Percentiles rank a stretch among this genome's conserved stretches.
Conservation (phyloP, 192 early-diverging fungal species). For the Podila verticillata region DNA sequence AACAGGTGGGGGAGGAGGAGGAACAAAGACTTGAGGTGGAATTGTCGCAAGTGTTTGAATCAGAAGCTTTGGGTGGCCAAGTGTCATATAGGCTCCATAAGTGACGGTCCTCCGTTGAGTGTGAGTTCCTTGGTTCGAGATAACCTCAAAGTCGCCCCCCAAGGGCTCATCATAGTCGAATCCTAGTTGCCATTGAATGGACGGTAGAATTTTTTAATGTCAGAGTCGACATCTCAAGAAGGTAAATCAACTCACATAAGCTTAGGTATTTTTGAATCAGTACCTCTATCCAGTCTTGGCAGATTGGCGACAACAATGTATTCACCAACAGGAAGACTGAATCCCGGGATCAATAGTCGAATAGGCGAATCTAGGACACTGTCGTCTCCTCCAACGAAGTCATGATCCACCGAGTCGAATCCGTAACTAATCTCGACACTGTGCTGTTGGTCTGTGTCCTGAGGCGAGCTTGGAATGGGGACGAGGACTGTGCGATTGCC, state of each 20-base stretch:
- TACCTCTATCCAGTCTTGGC: conserved; percentile 28
- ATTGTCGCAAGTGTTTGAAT: conserved; percentile 2
- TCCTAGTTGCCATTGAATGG: background rate
- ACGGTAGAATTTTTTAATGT: background rate
- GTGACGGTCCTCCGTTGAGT: conserved; percentile 36
- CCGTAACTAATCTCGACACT: conserved; percentile 46
- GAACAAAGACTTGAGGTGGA: background rate
- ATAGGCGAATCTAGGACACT: conserved; percentile 4
- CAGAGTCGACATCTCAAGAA: too few relatives aligned
- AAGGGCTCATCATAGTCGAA: conserved; percentile 31
- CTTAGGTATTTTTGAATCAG: background rate
- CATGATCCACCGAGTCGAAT: conserved; percentile 28
- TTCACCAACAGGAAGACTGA: conserved; percentile 43
- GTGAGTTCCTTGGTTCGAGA: conserved; percentile 7
- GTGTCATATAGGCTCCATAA: conserved; percentile 42
- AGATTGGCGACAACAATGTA: conserved; percentile 37
- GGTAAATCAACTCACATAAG: too few relatives aligned
- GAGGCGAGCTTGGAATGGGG: conserved; percentile 19
- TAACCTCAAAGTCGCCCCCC: conserved; percentile 42
- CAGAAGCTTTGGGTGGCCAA: conserved; percentile 27
- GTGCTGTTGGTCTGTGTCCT: conserved; percentile 17
- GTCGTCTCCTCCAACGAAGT: background rate
- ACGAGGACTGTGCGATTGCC: conserved; percentile 31
- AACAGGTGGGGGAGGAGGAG: background rate
- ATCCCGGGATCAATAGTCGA: conserved; percentile 34